Conservation (phyloP, 345 rosid species). For the Eucalyptus cladocalyx region DNA sequence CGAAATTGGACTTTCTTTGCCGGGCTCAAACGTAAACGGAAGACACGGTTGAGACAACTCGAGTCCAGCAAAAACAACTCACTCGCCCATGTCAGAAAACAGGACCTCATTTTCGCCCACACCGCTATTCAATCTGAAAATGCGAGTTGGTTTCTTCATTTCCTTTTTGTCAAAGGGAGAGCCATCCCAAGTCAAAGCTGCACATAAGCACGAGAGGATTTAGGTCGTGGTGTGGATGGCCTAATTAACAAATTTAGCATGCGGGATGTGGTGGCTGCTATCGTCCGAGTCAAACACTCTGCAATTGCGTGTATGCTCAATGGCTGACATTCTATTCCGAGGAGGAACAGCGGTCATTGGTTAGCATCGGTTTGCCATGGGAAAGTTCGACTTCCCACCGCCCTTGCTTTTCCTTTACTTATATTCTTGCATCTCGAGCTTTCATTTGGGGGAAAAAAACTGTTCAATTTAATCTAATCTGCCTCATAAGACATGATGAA, state of each 20-base stretch:
- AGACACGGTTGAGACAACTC: not conserved
- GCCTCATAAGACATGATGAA: not conserved
- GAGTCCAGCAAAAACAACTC: not conserved
- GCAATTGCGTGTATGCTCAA: slow-evolving; percentile 8
- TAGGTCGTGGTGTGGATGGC: not conserved
- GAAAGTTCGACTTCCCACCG: not conserved
- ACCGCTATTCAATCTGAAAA: not conserved
- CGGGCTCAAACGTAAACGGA: not conserved
- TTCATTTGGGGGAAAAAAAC: not conserved
- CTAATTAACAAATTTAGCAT: slow-evolving; percentile 2
- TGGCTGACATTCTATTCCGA: slow-evolving; percentile 2
- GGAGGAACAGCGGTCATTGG: not conserved
- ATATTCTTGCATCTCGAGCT: not conserved
- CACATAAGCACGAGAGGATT: not conserved
- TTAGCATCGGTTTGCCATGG: not conserved
- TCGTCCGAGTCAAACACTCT: slow-evolving; percentile 1
- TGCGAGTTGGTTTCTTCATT: not conserved
- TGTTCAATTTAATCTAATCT: not conserved
- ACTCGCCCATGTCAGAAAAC: not conserved
- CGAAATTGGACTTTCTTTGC: not conserved
- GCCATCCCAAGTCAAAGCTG: not conserved
- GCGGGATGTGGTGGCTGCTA: not conserved
- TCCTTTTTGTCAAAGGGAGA: not conserved
- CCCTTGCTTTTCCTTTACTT: not conserved
- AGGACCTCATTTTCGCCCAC: not conserved